Evolutionary conservation across 202 grass and related monocot species (phyloP).

Genomic region (Eragrostis tef): DNA sequence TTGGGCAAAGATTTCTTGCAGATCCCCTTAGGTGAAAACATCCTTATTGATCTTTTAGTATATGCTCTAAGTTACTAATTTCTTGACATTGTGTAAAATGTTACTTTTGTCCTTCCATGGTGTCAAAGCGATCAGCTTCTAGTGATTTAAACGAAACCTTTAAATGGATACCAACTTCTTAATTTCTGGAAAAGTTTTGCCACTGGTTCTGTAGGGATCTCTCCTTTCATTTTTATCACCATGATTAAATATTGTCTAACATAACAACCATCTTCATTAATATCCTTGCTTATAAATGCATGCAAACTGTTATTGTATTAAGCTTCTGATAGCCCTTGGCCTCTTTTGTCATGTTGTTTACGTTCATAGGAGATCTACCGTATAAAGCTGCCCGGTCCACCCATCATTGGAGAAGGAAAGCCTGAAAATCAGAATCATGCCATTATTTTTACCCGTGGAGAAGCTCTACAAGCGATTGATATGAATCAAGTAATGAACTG

Average conservation of each 20-base stretch:
- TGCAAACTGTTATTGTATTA: background rate
- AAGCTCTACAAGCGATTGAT: constrained; percentile 91
- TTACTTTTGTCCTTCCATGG: background rate
- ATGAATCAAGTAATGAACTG: constrained; percentile 85
- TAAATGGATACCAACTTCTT: background rate
- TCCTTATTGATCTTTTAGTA: constrained; percentile 7
- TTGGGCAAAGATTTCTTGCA: constrained; percentile 97
- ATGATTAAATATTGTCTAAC: background rate
- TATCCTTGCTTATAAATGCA: constrained; percentile 7
- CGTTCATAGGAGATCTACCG: background rate
- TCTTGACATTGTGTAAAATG: background rate
- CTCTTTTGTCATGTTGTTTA: constrained; percentile 18
- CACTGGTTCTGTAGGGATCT: background rate
- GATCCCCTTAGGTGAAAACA: constrained; percentile 77
- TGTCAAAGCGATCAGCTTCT: background rate
- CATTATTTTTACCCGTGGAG: constrained; percentile 97
- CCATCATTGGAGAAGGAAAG: constrained; percentile 92
- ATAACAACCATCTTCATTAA: background rate
- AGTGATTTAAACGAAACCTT: background rate
- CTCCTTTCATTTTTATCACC: constrained; percentile 12
- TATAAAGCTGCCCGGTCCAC: constrained; percentile 69
- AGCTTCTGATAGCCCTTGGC: background rate
- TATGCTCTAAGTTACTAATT: constrained; percentile 4
- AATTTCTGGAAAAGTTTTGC: background rate
- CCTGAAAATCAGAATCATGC: constrained; percentile 99